These are phyloP conservation scores for Buddleja alternifolia DNA, from an alignment of 257 asterid genomes.

Conservation along the genomic window DNA sequence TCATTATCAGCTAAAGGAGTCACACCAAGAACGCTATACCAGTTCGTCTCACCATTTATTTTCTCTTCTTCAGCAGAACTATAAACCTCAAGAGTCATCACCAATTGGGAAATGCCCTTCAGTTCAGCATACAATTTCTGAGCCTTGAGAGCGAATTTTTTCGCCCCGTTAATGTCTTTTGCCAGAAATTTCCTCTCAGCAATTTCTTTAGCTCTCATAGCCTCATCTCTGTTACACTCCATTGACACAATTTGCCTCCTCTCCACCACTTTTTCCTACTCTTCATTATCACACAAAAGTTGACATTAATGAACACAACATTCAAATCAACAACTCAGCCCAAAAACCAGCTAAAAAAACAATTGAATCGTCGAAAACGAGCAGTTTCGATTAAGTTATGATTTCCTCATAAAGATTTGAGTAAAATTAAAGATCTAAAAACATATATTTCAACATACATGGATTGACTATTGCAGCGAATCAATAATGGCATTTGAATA, in stretches of 20 bases:
- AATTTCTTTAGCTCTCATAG: slow-evolving; percentile 73
- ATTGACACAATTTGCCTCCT: slow-evolving; percentile 42
- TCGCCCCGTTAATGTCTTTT: slow-evolving; percentile 62
- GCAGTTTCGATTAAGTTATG: no score
- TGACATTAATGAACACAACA: slow-evolving; percentile 5
- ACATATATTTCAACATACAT: no score
- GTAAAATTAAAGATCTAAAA: no score
- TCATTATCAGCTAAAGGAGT: slow-evolving; percentile 70
- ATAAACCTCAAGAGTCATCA: slow-evolving; percentile 64
- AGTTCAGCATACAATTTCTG: slow-evolving; percentile 61
- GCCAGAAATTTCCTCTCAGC: slow-evolving; percentile 61
- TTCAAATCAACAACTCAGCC: slow-evolving; percentile 11
- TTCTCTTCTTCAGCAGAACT: slow-evolving; percentile 61
- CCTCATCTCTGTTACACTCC: slow-evolving; percentile 89
- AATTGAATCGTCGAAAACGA: no score
- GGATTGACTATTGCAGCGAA: no score
- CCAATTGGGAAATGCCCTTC: slow-evolving; percentile 71
- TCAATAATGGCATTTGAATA: no score
- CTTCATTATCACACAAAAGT: slow-evolving; percentile 26
- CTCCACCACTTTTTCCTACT: slow-evolving; percentile 41
- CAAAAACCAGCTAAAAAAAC: no score
- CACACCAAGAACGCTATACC: slow-evolving; percentile 77
- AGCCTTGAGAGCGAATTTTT: slow-evolving; percentile 70
- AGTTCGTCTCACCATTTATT: slow-evolving; percentile 55
- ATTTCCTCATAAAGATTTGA: no score